phyloP scores from a whole-genome alignment of 441 rosid species.

The Macaranga tanarius region DNA sequence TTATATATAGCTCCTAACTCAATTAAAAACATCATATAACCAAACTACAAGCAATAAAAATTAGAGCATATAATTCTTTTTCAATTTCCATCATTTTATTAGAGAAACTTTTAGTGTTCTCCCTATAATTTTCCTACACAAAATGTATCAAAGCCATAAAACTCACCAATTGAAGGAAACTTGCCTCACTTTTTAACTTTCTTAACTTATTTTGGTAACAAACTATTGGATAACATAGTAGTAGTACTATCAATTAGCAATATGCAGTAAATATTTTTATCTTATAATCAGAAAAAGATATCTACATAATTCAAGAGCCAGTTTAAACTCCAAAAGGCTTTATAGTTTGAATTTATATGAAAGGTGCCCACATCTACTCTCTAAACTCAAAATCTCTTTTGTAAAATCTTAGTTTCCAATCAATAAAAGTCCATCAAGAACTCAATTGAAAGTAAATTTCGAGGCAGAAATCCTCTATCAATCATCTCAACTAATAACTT shows the following conservation, averaged over 20 bases:
- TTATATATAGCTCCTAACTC: background rate
- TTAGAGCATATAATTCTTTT: background rate
- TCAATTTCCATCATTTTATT: background rate
- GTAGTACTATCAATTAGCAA: background rate
- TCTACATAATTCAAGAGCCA: background rate
- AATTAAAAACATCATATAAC: background rate
- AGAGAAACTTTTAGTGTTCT: background rate
- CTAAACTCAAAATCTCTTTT: slow-evolving; percentile 67
- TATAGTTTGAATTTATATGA: slow-evolving; percentile 58
- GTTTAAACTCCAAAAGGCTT: slow-evolving; percentile 17
- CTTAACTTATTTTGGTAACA: background rate
- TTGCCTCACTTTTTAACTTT: background rate
- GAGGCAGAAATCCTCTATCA: slow-evolving; percentile 84
- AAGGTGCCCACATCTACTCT: slow-evolving; percentile 62
- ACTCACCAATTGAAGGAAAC: background rate
- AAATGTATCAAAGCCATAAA: background rate
- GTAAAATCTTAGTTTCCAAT: slow-evolving; percentile 84
- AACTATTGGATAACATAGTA: background rate
- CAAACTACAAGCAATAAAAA: background rate
- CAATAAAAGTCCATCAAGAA: slow-evolving; percentile 75
- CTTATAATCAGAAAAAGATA: background rate
- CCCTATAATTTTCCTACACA: background rate
- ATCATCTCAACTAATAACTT: slow-evolving; percentile 83
- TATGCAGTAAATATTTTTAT: background rate
- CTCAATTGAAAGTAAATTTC: slow-evolving; percentile 70